Evolutionary conservation across 176 grass and related monocot genomes (phyloP).

Genomic region (Aegilops tauschii): DNA sequence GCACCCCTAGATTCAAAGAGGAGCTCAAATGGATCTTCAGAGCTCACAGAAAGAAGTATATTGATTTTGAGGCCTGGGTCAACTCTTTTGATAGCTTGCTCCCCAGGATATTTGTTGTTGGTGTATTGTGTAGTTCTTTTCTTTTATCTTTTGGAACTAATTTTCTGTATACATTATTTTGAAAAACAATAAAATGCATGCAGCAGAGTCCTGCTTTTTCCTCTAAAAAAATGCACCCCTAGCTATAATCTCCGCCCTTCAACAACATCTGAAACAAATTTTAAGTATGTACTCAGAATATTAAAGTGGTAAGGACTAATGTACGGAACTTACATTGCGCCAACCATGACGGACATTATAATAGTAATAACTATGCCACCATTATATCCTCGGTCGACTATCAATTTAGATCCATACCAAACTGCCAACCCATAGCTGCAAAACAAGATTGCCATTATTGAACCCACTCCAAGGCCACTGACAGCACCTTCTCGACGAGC

Average conservation of each 20-base stretch:
- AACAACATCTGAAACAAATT: neutral
- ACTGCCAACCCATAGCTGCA: slow-evolving; percentile 68
- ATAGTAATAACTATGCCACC: slow-evolving; percentile 73
- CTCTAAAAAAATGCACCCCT: neutral
- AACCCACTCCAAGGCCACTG: slow-evolving; percentile 57
- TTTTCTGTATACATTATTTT: no score
- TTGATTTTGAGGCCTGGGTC: no score
- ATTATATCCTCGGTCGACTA: slow-evolving; percentile 69
- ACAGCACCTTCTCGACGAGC: slow-evolving; percentile 47
- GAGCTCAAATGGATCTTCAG: no score
- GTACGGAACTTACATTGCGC: slow-evolving; percentile 64
- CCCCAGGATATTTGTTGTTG: no score
- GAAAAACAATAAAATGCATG: no score
- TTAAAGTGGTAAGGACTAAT: neutral
- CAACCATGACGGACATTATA: slow-evolving; percentile 63
- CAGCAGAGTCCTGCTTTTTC: no score
- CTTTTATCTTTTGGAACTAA: no score
- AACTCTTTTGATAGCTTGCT: no score
- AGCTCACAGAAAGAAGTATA: no score
- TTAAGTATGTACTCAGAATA: slow-evolving; percentile 6
- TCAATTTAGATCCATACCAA: slow-evolving; percentile 77
- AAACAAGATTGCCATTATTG: slow-evolving; percentile 54
- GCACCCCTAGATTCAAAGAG: no score
- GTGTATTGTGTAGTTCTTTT: no score
- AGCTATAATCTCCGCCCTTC: neutral